These are phyloP conservation scores for Neonectria coccinea DNA, from an alignment of 2,329 filamentous ascomycete species.

Conservation along the genomic window DNA sequence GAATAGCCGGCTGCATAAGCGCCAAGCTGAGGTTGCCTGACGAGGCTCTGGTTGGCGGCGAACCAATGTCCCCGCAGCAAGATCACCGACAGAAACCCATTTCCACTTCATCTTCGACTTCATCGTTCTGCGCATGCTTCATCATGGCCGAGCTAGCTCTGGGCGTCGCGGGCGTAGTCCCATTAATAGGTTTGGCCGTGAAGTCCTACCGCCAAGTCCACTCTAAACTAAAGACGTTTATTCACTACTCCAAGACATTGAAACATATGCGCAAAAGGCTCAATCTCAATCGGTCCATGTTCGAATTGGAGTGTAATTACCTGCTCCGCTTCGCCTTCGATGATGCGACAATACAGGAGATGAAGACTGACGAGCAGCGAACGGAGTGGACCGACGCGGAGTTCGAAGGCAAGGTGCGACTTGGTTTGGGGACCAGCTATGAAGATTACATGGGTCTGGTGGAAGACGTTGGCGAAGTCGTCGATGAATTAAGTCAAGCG, in stretches of 20 bases:
- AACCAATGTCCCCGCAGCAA: not conserved
- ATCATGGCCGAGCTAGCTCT: not conserved
- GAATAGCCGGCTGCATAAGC: not conserved
- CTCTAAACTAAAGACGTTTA: not conserved
- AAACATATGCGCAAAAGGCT: slow-evolving; percentile 7
- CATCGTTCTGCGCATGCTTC: not conserved
- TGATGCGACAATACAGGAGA: not conserved
- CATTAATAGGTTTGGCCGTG: not conserved
- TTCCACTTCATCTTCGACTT: not conserved
- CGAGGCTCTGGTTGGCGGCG: not conserved
- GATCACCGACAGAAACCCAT: not conserved
- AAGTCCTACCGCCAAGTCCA: slow-evolving; percentile 1
- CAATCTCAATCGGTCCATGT: slow-evolving; percentile 4
- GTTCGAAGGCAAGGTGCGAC: not conserved
- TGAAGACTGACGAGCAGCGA: not conserved
- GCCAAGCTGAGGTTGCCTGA: not conserved
- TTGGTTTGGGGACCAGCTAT: slow-evolving; percentile 10
- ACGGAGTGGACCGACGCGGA: slow-evolving; percentile 6
- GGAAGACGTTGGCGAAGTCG: not conserved
- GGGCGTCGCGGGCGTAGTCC: not conserved
- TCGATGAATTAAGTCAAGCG: not conserved
- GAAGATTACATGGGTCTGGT: slow-evolving; percentile 8
- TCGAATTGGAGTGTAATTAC: slow-evolving; percentile 16
- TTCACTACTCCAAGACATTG: not conserved
- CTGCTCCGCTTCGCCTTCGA: slow-evolving; percentile 18